phyloP scores from a whole-genome alignment of 2,329 filamentous ascomycete genomes.

The Stemphylium beticola region DNA sequence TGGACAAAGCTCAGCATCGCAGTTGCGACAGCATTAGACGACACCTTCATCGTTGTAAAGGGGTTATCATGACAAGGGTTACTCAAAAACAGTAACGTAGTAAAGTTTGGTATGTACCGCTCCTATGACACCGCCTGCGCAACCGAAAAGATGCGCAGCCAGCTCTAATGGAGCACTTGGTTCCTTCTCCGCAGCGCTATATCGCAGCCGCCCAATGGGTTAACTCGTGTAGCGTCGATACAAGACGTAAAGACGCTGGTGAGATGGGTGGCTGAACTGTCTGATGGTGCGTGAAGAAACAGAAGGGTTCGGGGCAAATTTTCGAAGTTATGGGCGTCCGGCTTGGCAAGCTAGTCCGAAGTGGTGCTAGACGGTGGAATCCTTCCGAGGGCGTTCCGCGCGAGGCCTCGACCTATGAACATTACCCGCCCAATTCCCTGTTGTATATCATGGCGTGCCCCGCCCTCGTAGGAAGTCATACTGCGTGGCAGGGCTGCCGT shows the following conservation, averaged over 20 bases:
- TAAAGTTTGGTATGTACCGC: slow-evolving; percentile 64
- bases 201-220: slow-evolving; percentile 59
- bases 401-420: no score
- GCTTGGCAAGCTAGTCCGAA: slow-evolving; percentile 16
- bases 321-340: slow-evolving; percentile 28
- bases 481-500: not conserved
- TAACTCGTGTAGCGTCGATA: slow-evolving; percentile 40
- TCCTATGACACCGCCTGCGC: slow-evolving; percentile 85
- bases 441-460: not conserved
- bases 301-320: slow-evolving; percentile 12
- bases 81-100: not conserved
- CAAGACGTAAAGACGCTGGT: slow-evolving; percentile 47
- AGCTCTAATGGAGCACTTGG: slow-evolving; percentile 72
- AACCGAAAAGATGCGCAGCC: slow-evolving; percentile 70
- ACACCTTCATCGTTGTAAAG: no score
- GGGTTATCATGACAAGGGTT: not conserved
- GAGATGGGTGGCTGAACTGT: slow-evolving; percentile 50
- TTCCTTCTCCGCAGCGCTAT: slow-evolving; percentile 65
- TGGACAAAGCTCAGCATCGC: no score
- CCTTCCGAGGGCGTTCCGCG: not conserved
- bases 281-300: slow-evolving; percentile 46
- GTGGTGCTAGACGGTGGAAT: not conserved
- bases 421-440: no score
- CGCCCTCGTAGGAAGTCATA: not conserved
- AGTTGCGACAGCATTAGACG: no score